phyloP scores from a whole-genome alignment of 2,329 filamentous ascomycete species.

The Aspergillus ochraceus region DNA sequence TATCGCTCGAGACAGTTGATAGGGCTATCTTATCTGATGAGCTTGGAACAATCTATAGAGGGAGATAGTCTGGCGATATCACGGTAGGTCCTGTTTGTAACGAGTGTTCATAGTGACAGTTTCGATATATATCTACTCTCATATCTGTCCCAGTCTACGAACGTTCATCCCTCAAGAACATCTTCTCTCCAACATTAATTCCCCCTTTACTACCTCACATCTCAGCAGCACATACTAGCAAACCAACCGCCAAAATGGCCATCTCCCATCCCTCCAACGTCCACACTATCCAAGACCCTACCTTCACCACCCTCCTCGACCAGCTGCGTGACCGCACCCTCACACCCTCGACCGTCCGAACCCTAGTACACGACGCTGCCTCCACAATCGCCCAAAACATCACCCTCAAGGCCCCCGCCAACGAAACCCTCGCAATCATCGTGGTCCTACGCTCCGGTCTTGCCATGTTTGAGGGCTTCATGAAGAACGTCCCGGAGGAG shows the following conservation, averaged over 20 bases:
- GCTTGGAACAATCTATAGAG: too few species aligned
- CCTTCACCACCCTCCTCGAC: constrained; percentile 12
- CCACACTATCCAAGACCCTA: constrained; percentile 12
- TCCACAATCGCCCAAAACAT: constrained; percentile 22
- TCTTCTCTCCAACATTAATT: background rate
- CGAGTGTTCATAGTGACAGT: too few species aligned
- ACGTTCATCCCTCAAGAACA: background rate
- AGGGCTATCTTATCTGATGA: background rate
- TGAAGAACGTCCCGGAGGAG: constrained; percentile 23
- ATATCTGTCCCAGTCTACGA: background rate
- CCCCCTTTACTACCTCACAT: background rate
- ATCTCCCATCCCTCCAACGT: constrained; percentile 14
- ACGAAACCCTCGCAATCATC: constrained; percentile 31
- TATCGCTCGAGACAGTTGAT: background rate
- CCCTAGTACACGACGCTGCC: constrained; percentile 22
- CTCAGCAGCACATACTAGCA: background rate
- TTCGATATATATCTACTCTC: background rate
- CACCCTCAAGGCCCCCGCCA: constrained; percentile 9
- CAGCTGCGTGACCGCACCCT: constrained; percentile 13
- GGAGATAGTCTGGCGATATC: too few species aligned
- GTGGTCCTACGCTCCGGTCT: constrained; percentile 36
- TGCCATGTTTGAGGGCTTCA: constrained; percentile 40
- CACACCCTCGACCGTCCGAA: constrained; percentile 19
- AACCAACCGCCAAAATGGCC: constrained; percentile 2
- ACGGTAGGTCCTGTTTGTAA: too few species aligned